Evolutionary conservation across 2,329 filamentous ascomycete genomes (phyloP), one percentile per base, ranked within the genome.

Genomic region (Domatiomyces catenatus): DNA sequence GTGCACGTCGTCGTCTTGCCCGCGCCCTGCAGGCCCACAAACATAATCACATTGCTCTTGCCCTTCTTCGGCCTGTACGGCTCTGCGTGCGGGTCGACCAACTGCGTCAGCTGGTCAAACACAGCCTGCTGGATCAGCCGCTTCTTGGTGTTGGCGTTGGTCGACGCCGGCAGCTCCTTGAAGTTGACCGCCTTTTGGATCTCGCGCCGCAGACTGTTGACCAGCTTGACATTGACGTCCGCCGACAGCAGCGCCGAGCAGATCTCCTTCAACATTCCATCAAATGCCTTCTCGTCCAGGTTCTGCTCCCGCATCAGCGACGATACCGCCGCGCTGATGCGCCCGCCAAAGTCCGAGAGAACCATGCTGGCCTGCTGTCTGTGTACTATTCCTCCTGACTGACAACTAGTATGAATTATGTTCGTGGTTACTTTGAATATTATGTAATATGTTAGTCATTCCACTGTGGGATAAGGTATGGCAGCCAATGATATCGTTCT

Each of bases 1-100:
- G 92, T 98, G 76, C 92, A 96, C 10, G 90, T 93, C 1, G 92
- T 98, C 20, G 92, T 98, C 70, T 98, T 98, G 67, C 92, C 92
- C 4, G 90, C 87, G 74, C 92, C 92, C 69, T 98, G 92, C 47
- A 98, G 75, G 71, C 92, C 92, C 56, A 98, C 92, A 66, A 98
- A 96, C 92, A 98, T 98, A 69, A 98, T 95, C 64, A 98, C 86
- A 67, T 95, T 98, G 56, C 84, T 75, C 66, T 88, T 92, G 58
- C 89, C 88, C 71, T 96, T 98, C 72, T 93, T 94, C 19, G 90
- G 89, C 67, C 93, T 92, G 75, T 94, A 98, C 0, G 90, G 84
- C 58, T 94, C 89, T 61, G 86, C 83, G 68, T 96, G 90, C 22
- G 92, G 92, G 62, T 98, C 88, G 59, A 98, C 92, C 48, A 98